These are phyloP conservation scores for Cercospora janseana DNA, from an alignment of 2,329 filamentous ascomycete species.

Conservation along the genomic window DNA sequence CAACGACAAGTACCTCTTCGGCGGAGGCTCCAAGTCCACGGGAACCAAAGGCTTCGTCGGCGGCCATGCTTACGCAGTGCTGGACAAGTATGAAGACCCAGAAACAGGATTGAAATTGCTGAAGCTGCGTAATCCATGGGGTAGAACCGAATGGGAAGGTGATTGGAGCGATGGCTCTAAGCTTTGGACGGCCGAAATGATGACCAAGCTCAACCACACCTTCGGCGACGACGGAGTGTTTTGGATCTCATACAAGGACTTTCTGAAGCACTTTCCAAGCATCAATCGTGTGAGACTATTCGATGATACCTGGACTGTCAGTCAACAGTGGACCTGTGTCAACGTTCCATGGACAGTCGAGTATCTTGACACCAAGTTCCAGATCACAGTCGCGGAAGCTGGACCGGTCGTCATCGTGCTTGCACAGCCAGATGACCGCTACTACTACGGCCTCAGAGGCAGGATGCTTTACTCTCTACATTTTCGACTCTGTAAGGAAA, in stretches of 20 bases:
- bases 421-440: slow-evolving; percentile 60
- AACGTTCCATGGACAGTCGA: slow-evolving; percentile 61
- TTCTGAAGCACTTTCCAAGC: slow-evolving; percentile 50
- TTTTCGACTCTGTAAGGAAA: slow-evolving; percentile 58
- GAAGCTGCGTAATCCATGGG: slow-evolving; percentile 72
- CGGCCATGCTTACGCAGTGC: slow-evolving; percentile 61
- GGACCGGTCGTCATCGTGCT: slow-evolving; percentile 59
- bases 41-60: slow-evolving; percentile 55
- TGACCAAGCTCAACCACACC: slow-evolving; percentile 57
- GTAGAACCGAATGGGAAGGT: slow-evolving; percentile 75
- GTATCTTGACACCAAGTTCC: slow-evolving; percentile 61
- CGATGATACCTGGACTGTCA: slow-evolving; percentile 60
- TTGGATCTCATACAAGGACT: slow-evolving; percentile 60
- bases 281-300: slow-evolving; percentile 62
- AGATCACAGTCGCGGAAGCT: slow-evolving; percentile 51
- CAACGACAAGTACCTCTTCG: slow-evolving; percentile 76
- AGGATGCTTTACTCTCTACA: slow-evolving; percentile 58
- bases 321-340: slow-evolving; percentile 61
- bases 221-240: slow-evolving; percentile 48
- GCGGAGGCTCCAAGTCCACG: slow-evolving; percentile 53
- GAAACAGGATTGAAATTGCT: slow-evolving; percentile 46
- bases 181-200: slow-evolving; percentile 79
- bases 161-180: slow-evolving; percentile 80
- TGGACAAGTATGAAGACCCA: slow-evolving; percentile 45
- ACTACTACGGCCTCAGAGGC: slow-evolving; percentile 57